Evolutionary conservation across 768 basidiomycete genomes (phyloP), one percentile per base, ranked within the genome.

Genomic region (Termitomyces sp.): DNA sequence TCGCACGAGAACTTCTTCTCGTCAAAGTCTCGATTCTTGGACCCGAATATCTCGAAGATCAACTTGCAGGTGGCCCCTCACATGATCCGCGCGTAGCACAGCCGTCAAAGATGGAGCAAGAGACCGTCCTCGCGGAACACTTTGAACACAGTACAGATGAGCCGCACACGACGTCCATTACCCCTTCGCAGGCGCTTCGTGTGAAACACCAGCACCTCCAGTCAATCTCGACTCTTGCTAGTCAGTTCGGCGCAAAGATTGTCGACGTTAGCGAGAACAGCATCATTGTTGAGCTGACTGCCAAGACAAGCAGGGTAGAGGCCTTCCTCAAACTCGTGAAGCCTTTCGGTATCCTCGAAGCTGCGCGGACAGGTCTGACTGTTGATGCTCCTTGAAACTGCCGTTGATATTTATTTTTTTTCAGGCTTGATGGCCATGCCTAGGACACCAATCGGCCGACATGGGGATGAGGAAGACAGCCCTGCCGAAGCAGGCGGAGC

Each of bases 361-460:
- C 93, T 30, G 95, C 97, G 22, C 78, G 97, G 55, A 94, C 94
- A 35, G 96, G 95, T 95, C 60, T 57, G 10, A 35, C 58, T 52
- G 51, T 18, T 59, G 14, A 45, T 44, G 30, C 20, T 45, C 52
- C 26, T 49, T 32, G 30, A 32, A 18, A 33, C 35, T 44, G 49
- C 13, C 24, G 30, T 57, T 61, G 28, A 60, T 44, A 26, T 20
- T 55, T n/a, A n/a, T n/a, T 52, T 52, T 35, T 5, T 28, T 26
- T 14, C 60, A 96, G 95, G 95, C 68, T 75, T 92, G 40, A 99
- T 99, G 96, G 95, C 92, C 6, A 97, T 99, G 91, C 97, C 97
- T 4, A 84, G 97, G 60, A 97, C 97, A 5, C 95, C 96, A 2
- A 90, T 98, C 66, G 70, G 82, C 16, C 68, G 64, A 4, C 57